Conservation (phyloP, 139 green algal species). For the Pleodorina starrii region DNA sequence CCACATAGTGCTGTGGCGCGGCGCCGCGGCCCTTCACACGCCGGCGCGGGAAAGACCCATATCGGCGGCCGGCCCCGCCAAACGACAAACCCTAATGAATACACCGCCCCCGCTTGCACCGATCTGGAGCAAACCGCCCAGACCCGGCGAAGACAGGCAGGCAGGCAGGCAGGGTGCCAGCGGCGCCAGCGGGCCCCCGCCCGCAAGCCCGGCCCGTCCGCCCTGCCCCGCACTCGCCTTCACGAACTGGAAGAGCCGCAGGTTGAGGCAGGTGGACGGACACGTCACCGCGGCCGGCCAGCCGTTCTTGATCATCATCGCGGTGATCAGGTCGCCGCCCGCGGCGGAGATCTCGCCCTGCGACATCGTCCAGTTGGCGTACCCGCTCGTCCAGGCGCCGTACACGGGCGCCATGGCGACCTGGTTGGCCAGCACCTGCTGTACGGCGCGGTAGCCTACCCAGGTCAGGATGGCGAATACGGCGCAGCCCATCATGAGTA, state of each 20-base stretch:
- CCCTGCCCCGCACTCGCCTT: not conserved
- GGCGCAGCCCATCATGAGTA: constrained; percentile 4
- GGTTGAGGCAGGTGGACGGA: constrained; percentile 35
- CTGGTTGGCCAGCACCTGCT: constrained; percentile 15
- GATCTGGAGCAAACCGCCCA: not conserved
- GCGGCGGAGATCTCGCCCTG: not conserved
- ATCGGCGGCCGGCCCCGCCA: not conserved
- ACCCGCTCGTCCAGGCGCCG: not conserved
- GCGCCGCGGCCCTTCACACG: too few species aligned
- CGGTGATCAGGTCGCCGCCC: not conserved
- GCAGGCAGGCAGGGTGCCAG: not conserved
- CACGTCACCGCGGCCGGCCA: not conserved
- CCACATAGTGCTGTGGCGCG: not conserved
- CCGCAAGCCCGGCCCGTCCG: not conserved
- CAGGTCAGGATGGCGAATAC: not conserved
- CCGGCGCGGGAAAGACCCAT: too few species aligned
- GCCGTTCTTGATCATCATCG: not conserved
- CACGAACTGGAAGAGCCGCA: not conserved
- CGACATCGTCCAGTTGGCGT: not conserved
- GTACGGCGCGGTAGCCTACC: not conserved
- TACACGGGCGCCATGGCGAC: not conserved
- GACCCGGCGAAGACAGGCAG: not conserved
- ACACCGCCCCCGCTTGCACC: not conserved
- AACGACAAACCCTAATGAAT: not conserved
- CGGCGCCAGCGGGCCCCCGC: too few species aligned